These are phyloP conservation scores for Tetrapisispora nanseiensis DNA, from an alignment of 805 yeast genomes.

Conservation along the genomic window DNA sequence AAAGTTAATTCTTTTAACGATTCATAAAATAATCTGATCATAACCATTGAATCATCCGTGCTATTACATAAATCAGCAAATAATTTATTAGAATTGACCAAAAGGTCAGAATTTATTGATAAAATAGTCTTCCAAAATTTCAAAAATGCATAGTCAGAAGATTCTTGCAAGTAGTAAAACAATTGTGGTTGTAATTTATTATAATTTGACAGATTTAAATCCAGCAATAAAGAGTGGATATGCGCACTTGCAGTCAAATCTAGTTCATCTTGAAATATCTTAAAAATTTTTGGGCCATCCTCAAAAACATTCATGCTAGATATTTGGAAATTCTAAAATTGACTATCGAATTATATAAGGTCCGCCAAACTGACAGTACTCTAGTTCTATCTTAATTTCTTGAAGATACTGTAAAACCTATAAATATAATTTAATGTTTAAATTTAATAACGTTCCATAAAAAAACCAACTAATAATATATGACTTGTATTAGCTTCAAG, in stretches of 20 bases:
- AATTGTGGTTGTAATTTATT: not conserved
- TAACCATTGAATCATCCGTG: not conserved
- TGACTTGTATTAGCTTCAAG: too few species aligned
- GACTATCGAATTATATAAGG: too few species aligned
- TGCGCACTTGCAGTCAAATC: not conserved
- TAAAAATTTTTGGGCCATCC: not conserved
- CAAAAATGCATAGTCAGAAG: not conserved
- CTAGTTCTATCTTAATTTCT: too few species aligned
- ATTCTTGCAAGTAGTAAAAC: not conserved
- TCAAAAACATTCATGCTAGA: not conserved
- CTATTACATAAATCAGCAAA: too few species aligned
- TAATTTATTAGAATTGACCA: not conserved
- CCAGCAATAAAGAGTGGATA: not conserved
- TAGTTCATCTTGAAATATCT: not conserved
- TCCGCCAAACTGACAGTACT: too few species aligned
- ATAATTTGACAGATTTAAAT: not conserved
- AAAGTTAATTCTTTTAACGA: not conserved
- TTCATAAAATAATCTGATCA: not conserved
- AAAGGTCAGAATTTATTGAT: not conserved
- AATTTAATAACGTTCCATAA: too few species aligned
- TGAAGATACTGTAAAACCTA: too few species aligned
- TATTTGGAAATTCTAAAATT: too few species aligned
- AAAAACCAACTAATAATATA: too few species aligned
- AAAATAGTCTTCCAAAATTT: constrained; percentile 1
- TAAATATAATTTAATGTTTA: too few species aligned